Evolutionary conservation across 2,329 filamentous ascomycete genomes (phyloP).

Genomic region (Sporothrix curviconia): DNA sequence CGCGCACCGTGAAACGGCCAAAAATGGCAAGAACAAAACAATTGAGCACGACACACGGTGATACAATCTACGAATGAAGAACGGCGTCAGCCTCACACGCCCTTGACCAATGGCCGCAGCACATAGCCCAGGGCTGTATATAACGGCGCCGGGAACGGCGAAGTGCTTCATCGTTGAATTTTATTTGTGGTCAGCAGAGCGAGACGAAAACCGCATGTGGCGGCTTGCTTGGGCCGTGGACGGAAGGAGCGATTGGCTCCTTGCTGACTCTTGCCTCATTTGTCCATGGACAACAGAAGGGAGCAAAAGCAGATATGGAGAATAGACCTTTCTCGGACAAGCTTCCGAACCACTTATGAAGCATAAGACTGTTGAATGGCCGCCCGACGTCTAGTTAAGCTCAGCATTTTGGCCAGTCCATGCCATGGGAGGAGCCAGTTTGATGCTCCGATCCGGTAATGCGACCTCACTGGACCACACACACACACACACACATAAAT

Average conservation of each 20-base stretch:
- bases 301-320: neutral
- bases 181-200: neutral
- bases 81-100: neutral
- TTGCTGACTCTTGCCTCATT: neutral
- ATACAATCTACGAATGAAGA: neutral
- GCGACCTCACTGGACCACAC: too few species aligned
- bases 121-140: constrained; percentile 5
- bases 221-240: neutral
- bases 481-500: too few species aligned
- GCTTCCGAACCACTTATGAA: neutral
- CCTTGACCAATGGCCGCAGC: constrained; percentile 2
- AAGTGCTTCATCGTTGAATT: constrained; percentile 1
- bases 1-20: neutral
- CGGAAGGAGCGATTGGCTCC: neutral
- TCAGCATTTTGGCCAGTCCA: neutral
- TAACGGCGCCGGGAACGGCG: constrained; percentile 1
- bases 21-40: constrained; percentile 8
- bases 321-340: neutral
- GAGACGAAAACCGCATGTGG: neutral
- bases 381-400: constrained; percentile 8
- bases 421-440: constrained; percentile 3
- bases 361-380: neutral
- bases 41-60: too few species aligned
- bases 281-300: neutral
- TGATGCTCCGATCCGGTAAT: constrained; percentile 2